A percentile compares a stretch with the other conserved stretches of the same genome.
These are phyloP conservation scores for Candida corydali DNA, from an alignment of 805 yeast species.

Conservation along the genomic window DNA sequence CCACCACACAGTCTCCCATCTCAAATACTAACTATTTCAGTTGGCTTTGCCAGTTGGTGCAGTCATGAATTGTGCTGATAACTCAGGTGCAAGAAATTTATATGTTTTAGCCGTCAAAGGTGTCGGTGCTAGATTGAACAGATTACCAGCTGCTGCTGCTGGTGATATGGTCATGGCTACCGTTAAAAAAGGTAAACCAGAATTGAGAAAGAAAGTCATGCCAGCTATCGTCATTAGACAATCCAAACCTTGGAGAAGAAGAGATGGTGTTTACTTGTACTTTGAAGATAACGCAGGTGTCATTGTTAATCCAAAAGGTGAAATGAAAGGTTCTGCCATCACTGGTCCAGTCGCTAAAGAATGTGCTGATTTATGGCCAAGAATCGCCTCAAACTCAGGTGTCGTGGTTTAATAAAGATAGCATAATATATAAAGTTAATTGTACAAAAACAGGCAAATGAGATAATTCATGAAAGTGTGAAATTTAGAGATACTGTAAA, in stretches of 20 bases:
- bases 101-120: conserved; percentile 99
- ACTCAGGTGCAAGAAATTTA: conserved; percentile 99
- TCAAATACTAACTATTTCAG: too few relatives aligned
- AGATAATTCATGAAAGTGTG: neutral
- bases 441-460: too few relatives aligned
- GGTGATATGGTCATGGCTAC: conserved; percentile 99
- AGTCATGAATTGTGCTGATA: conserved; percentile 99
- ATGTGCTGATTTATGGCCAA: conserved; percentile 99
- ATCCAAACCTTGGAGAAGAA: conserved; percentile 99
- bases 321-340: conserved; percentile 99
- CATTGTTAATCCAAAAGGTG: conserved; percentile 99
- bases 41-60: conserved; percentile 99
- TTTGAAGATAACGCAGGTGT: conserved; percentile 99
- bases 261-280: conserved; percentile 99
- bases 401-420: conserved; percentile 77
- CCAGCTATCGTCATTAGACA: conserved; percentile 99
- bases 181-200: conserved; percentile 99
- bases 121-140: conserved; percentile 98
- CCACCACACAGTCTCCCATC: too few relatives aligned
- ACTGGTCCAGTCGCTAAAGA: conserved; percentile 99
- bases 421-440: neutral
- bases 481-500: conserved; percentile 7
- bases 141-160: conserved; percentile 99
- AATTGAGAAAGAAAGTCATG: conserved; percentile 99
- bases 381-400: conserved; percentile 99